Percentiles rank a stretch among this genome's conserved stretches.
phyloP scores from a whole-genome alignment of 768 basidiomycete genomes.

The Cyathus striatus region DNA sequence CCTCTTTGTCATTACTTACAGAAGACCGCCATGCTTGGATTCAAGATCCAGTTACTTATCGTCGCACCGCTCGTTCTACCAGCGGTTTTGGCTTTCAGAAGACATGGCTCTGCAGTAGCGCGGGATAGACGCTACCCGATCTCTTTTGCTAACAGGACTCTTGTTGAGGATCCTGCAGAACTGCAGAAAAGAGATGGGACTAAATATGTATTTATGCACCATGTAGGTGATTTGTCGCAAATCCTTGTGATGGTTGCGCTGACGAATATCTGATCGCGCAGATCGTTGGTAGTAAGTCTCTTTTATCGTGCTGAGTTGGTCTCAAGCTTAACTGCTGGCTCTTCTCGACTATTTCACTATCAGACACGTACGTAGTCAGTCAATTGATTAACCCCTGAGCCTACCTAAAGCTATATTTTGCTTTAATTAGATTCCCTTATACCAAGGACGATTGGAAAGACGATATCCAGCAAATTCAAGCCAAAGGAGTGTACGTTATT shows the following conservation, averaged over 20 bases:
- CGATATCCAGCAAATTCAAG: conserved; percentile 35
- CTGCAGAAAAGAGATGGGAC: conserved; percentile 33
- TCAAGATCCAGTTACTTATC: too few species aligned
- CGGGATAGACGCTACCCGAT: conserved; percentile 10
- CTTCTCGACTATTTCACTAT: neutral
- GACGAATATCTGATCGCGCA: conserved; percentile 8
- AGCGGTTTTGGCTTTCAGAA: too few species aligned
- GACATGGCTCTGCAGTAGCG: too few species aligned
- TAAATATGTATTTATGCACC: conserved; percentile 50
- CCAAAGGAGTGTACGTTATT: conserved; percentile 35
- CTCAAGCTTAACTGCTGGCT: neutral
- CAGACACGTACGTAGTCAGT: conserved; percentile 35
- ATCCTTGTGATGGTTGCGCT: neutral
- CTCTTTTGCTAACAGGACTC: conserved; percentile 10
- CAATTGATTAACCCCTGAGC: too few species aligned
- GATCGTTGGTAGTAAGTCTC: conserved; percentile 44
- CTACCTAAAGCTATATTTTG: too few species aligned
- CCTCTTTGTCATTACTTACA: too few species aligned
- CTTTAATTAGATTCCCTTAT: conserved; percentile 31
- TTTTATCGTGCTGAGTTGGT: neutral
- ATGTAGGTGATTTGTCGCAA: conserved; percentile 24
- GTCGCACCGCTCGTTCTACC: too few species aligned
- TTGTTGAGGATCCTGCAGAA: conserved; percentile 16
- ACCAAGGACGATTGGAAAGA: conserved; percentile 31
- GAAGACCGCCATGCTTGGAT: too few species aligned